Conservation (phyloP, 73 alveolate genomes). For the Stentor roeselii region DNA sequence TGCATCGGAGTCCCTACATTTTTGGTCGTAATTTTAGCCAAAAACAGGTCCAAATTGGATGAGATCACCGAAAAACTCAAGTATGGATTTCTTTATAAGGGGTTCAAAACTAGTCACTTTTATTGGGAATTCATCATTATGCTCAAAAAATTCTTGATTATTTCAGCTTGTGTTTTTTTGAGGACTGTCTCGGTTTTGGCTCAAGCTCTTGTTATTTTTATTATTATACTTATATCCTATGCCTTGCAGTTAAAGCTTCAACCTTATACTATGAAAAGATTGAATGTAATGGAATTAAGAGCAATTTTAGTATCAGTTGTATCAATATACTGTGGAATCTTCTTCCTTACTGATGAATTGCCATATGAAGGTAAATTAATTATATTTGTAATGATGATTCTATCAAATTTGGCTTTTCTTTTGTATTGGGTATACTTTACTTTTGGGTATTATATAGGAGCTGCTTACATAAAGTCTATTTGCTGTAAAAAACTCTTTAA, state of each 20-base stretch:
- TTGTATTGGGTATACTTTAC: too few relatives aligned
- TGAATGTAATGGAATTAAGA: neutral
- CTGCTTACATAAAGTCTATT: too few relatives aligned
- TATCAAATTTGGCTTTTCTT: conserved; percentile 38
- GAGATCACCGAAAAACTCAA: neutral
- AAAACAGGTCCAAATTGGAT: neutral
- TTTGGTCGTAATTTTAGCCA: neutral
- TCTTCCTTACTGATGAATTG: conserved; percentile 40
- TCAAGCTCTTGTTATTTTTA: conserved; percentile 16
- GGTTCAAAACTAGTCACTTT: conserved; percentile 23
- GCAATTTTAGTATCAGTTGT: conserved; percentile 31
- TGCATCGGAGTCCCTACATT: conserved; percentile 39
- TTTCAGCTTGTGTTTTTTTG: neutral
- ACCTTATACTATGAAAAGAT: neutral
- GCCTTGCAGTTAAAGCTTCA: neutral
- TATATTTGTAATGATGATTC: conserved; percentile 30
- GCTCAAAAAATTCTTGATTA: conserved; percentile 32
- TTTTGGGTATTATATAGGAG: too few relatives aligned
- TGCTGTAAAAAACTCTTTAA: too few relatives aligned
- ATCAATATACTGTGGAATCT: conserved; percentile 46
- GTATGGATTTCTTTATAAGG: conserved; percentile 42
- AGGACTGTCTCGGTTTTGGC: neutral
- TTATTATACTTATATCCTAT: neutral
- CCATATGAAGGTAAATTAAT: conserved; percentile 37
- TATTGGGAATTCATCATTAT: conserved; percentile 48